These are phyloP conservation scores for Didymella arachidicola DNA, from an alignment of 2,329 filamentous ascomycete species.

Conservation along the genomic window DNA sequence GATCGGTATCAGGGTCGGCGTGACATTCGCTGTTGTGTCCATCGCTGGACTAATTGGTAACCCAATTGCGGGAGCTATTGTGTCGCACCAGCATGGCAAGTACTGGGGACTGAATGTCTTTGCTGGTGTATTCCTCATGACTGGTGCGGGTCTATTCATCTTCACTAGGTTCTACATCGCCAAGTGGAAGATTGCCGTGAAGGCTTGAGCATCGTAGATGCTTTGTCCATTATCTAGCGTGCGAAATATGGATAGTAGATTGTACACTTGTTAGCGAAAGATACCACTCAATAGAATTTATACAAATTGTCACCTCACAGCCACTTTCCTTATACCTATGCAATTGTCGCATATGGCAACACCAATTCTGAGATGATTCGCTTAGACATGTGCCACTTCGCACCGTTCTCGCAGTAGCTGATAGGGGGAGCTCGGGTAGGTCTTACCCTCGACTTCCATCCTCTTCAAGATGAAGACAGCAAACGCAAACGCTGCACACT, in stretches of 20 bases:
- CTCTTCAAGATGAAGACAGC: constrained; percentile 4
- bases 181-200: constrained; percentile 34
- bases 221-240: neutral
- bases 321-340: no score
- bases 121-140: constrained; percentile 63
- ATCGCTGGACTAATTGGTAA: constrained; percentile 59
- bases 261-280: neutral
- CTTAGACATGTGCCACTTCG: neutral
- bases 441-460: constrained; percentile 4
- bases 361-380: neutral
- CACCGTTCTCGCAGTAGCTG: constrained; percentile 1
- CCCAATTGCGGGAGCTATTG: constrained; percentile 57
- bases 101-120: constrained; percentile 72
- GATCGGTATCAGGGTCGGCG: constrained; percentile 65
- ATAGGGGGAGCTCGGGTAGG: constrained; percentile 1
- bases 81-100: constrained; percentile 61
- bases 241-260: no score
- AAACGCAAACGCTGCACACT: constrained; percentile 5
- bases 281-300: neutral
- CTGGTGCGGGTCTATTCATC: constrained; percentile 49
- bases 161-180: constrained; percentile 40
- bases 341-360: no score
- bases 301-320: no score
- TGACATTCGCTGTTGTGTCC: constrained; percentile 56
- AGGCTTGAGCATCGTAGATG: constrained; percentile 8